Evolutionary conservation across 345 rosid species (phyloP), one percentile per base, ranked within the genome.

Genomic region (Salix purpurea): DNA sequence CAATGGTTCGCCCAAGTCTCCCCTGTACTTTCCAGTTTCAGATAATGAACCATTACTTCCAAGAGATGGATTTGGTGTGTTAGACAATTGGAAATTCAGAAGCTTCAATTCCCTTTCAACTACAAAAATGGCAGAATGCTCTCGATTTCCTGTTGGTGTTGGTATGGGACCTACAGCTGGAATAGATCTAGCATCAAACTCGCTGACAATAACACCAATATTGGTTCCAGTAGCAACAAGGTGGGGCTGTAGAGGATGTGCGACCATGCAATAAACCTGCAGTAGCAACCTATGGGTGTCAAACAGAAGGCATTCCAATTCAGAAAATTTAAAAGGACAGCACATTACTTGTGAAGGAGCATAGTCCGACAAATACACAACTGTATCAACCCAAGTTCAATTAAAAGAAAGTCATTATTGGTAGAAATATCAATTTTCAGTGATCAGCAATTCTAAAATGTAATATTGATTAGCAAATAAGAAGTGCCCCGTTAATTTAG

Each of bases 261-360:
- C 97, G 76, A 89, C 98, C 98, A 96, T 96, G 81, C 98, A 93
- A 83, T 92, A 93, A 69, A 93, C 98, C 99, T 96, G 87, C 81
- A 81, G 76, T 26, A 77, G 65, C 70, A 82, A 82, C 69, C 70
- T 69, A 58, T 40, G 70, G 81, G 78, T 48, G 74, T 76, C 83
- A 78, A 73, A 76, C 50, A 82, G 50, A 46, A 46, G 50, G 50
- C 50, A 46, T 14, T 46, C 50, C 50, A 46, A 46, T 46, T 13
- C 65, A 79, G 60, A 62, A 26, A 21, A 13, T 7, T 36, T 24
- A 7, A 14, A 58, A 68, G 58, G 8, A 16, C 26, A 23, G 23
- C 18, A 24, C 28, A 48, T 28, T 9, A 65, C 52, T 16, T 18
- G 21, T 73, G 15, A 61, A 78, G 23, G 67, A 71, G 54, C 65